These are phyloP conservation scores for Pestalotiopsis sp. DNA, from an alignment of 2,329 filamentous ascomycete species.

Conservation along the genomic window DNA sequence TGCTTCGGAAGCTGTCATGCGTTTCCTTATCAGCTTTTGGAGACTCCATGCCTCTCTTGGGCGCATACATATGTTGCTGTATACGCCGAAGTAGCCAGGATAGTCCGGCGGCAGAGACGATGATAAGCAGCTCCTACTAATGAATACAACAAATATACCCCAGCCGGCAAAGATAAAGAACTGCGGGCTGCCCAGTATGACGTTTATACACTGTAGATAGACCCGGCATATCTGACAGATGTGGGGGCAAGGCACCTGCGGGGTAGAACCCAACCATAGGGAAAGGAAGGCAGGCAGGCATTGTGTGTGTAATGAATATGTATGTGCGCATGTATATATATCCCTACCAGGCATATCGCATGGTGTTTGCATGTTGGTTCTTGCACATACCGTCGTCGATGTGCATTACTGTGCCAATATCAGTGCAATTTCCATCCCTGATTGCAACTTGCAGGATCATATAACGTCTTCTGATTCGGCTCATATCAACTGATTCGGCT, in stretches of 20 bases:
- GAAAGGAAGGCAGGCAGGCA: no score
- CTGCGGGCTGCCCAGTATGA: not conserved
- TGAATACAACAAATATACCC: not conserved
- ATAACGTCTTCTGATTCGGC: no score
- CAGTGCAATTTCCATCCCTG: no score
- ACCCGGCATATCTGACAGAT: not conserved
- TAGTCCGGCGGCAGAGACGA: not conserved
- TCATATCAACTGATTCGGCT: no score
- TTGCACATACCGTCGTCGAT: no score
- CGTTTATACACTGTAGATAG: not conserved
- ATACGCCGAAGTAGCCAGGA: not conserved
- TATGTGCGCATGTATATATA: not conserved
- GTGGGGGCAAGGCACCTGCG: not conserved
- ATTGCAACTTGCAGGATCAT: no score
- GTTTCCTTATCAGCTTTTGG: not conserved
- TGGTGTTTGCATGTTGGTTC: no score
- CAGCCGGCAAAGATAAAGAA: not conserved
- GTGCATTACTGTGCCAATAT: no score
- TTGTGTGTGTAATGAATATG: not conserved
- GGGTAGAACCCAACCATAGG: not conserved
- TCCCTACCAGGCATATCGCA: not conserved
- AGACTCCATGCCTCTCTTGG: not conserved
- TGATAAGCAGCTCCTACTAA: not conserved
- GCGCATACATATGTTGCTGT: not conserved
- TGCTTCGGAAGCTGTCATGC: not conserved